Evolutionary conservation across 345 rosid genomes (phyloP), one percentile per base, ranked within the genome.

Genomic region (Boechera retrofracta): DNA sequence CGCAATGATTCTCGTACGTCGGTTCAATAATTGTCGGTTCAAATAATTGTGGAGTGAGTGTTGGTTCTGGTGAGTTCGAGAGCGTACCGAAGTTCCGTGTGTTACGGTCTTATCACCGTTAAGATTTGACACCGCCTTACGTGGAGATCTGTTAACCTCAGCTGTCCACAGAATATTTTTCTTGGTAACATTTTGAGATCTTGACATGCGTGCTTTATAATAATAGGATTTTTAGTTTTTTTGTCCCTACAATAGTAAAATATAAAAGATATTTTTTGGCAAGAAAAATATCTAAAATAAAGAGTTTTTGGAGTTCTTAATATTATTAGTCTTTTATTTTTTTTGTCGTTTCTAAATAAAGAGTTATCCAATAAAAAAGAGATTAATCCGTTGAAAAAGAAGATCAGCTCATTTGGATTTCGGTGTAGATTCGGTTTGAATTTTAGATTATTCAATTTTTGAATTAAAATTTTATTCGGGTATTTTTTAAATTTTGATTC

Each of bases 1-100:
- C 6, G 44, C 13, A 71, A 45, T 47, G 47, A 65, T 56, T 56
- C 57, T 77, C 76, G 80, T 71, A 77, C 72, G 72, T 71, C 42
- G 60, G 61, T 71, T 71, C 60, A 32, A 61, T 51, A 21, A 67
- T 45, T 57, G 66, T 67, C 31, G 64, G 36, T 6, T 31, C 68
- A 58, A 65, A 75, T 74, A 64, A 76, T 76, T 69, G 64, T 16
- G 60, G 66, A 41, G 18, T 24, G 32, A 44, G 68, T 9, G 61
- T 48, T 9, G 63, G 42, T 42, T 70, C 80, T 35, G 51, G 59
- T 77, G n/a, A 61, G 61, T 71, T 58, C 72, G 32, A 57, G 67
- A 12, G 59, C n/a, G 45, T 71, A 36, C 32, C 42, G 7, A 7
- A 35, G 26, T 70, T 70, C 35, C 71, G 64, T 70, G 71, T 64